These are phyloP conservation scores for Babesia divergens DNA, from an alignment of 169 alveolate genomes.

Conservation along the genomic window DNA sequence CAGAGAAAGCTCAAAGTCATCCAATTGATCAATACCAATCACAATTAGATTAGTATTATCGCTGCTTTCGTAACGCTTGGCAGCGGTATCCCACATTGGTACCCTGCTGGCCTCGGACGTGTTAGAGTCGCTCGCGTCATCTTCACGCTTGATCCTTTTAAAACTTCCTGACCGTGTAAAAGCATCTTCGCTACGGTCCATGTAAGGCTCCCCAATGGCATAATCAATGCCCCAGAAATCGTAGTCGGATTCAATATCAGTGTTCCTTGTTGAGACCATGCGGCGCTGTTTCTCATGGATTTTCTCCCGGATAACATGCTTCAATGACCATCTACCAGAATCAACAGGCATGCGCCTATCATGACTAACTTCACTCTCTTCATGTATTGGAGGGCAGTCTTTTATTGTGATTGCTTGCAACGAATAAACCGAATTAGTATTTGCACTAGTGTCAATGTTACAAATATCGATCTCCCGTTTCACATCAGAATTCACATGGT, in stretches of 20 bases:
- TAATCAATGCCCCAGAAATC: slow-evolving; percentile 54
- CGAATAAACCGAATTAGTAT: background rate
- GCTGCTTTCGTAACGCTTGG: slow-evolving; percentile 19
- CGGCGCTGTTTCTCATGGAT: slow-evolving; percentile 13
- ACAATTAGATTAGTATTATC: slow-evolving; percentile 18
- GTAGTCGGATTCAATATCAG: slow-evolving; percentile 39
- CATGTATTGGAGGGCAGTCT: slow-evolving; percentile 12
- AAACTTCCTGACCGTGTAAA: background rate
- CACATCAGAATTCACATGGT: no score
- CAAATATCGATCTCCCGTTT: no score
- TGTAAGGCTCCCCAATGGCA: background rate
- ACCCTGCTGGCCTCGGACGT: background rate
- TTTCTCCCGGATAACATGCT: slow-evolving; percentile 5
- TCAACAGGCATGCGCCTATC: background rate
- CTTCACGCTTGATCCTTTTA: background rate
- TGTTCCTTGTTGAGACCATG: background rate
- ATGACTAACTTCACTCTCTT: slow-evolving; percentile 1
- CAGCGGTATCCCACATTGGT: background rate
- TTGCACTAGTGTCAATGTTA: no score
- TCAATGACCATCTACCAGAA: background rate
- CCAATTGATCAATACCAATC: slow-evolving; percentile 47
- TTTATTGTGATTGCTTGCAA: background rate
- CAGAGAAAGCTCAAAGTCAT: slow-evolving; percentile 43
- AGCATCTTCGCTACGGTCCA: background rate
- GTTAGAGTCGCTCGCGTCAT: background rate